Conservation (phyloP, 75 land plant genomes). For the Sequoiadendron giganteum region DNA sequence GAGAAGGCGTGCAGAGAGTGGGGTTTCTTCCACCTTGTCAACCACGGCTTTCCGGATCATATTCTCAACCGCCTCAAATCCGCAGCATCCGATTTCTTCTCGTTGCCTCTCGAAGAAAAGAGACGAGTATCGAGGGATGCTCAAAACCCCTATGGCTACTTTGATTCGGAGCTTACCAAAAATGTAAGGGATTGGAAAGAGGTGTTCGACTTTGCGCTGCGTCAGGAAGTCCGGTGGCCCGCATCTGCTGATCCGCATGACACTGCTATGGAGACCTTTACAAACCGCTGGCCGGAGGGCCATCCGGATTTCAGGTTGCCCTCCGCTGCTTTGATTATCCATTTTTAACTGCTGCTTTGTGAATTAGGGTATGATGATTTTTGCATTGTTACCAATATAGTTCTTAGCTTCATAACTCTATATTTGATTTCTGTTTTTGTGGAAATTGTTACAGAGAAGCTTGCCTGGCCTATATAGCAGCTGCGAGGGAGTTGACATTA, state of each 20-base stretch:
- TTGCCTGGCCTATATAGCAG: constrained; percentile 13
- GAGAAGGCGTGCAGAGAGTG: no score
- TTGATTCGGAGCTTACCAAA: constrained; percentile 83
- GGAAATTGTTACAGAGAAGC: no score
- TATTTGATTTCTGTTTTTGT: no score
- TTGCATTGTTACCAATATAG: no score
- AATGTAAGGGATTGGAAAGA: constrained; percentile 94
- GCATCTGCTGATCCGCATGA: no score
- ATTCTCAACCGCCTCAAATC: background rate
- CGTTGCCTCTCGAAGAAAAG: constrained; percentile 57
- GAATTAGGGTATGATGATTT: no score
- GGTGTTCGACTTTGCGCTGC: constrained; percentile 55
- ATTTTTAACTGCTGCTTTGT: no score
- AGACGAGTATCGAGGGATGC: background rate
- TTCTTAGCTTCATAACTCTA: no score
- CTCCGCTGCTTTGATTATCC: no score
- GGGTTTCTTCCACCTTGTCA: no score
- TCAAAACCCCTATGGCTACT: constrained; percentile 51
- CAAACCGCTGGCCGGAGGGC: constrained; percentile 58
- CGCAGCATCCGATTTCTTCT: constrained; percentile 65
- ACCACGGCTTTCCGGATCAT: no score
- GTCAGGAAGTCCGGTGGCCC: background rate
- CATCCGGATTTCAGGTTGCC: no score
- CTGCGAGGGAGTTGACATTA: constrained; percentile 20
- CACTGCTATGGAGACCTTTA: background rate